phyloP scores from a whole-genome alignment of 345 rosid genomes.

The Diplotaxis tenuifolia region DNA sequence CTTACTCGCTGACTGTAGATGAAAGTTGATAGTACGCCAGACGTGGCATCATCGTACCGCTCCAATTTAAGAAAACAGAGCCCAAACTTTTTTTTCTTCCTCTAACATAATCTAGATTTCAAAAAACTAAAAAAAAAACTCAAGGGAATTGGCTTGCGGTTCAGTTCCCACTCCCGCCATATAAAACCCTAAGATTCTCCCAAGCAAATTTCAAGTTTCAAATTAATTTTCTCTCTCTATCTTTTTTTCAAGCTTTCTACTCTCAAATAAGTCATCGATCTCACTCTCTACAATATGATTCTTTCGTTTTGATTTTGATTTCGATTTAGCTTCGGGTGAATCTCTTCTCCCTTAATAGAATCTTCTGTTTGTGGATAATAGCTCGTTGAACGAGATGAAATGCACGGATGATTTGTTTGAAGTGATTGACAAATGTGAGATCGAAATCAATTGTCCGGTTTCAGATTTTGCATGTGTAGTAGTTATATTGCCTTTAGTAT shows the following conservation, averaged over 20 bases:
- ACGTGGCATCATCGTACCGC: slow-evolving; percentile 11
- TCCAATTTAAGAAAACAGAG: neutral
- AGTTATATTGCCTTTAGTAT: neutral
- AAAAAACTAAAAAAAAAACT: neutral
- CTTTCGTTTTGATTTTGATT: neutral
- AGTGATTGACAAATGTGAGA: slow-evolving; percentile 68
- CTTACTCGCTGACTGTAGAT: slow-evolving; percentile 9
- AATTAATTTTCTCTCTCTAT: neutral
- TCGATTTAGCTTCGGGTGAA: neutral
- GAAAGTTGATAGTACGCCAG: neutral
- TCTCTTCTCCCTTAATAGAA: slow-evolving; percentile 1
- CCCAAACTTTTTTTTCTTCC: neutral
- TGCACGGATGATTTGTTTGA: slow-evolving; percentile 73
- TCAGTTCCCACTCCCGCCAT: slow-evolving; percentile 48
- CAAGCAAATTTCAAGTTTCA: slow-evolving; percentile 14
- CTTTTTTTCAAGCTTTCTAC: slow-evolving; percentile 42
- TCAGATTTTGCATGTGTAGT: neutral
- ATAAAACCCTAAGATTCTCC: slow-evolving; percentile 10
- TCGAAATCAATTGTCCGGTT: neutral
- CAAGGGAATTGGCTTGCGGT: slow-evolving; percentile 3
- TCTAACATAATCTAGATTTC: slow-evolving; percentile 17
- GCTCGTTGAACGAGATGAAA: slow-evolving; percentile 68
- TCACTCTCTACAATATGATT: slow-evolving; percentile 8
- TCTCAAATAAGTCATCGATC: slow-evolving; percentile 55
- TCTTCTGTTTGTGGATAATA: slow-evolving; percentile 23